Percentiles rank a stretch among this genome's conserved stretches.
Conservation (phyloP, 441 rosid species). For the Syzygium syzygioides region DNA sequence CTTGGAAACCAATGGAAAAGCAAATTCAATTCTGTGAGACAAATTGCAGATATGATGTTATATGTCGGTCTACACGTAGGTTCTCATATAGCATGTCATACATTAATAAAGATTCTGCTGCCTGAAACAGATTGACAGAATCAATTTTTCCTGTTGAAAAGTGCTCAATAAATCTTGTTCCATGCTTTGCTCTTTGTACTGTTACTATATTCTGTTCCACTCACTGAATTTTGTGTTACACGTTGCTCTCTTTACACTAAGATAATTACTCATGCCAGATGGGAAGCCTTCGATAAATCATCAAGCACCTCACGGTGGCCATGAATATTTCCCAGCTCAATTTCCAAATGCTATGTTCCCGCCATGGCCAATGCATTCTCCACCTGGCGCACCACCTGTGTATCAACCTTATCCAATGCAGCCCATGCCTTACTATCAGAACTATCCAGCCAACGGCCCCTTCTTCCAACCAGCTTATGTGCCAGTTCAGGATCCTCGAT, state of each 20-base stretch:
- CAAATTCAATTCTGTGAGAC: not conserved
- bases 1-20: not conserved
- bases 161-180: not conserved
- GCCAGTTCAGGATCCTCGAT: constrained; percentile 52
- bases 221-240: not conserved
- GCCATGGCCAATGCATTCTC: constrained; percentile 87
- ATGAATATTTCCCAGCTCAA: constrained; percentile 67
- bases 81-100: not conserved
- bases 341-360: constrained; percentile 70
- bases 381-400: constrained; percentile 67
- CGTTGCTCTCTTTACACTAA: not conserved
- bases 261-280: constrained; percentile 30
- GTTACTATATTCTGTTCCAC: not conserved
- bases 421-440: constrained; percentile 74
- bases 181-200: not conserved
- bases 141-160: not conserved
- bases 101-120: not conserved
- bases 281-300: constrained; percentile 51
- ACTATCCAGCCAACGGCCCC: constrained; percentile 58
- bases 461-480: constrained; percentile 60
- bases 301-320: constrained; percentile 35
- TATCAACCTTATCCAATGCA: constrained; percentile 89
- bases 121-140: not conserved
- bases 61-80: not conserved
- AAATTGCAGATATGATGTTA: not conserved